Base-by-base conservation (phyloP, 2,329 filamentous ascomycete species). In the Ceratocystis destructans region DNA sequence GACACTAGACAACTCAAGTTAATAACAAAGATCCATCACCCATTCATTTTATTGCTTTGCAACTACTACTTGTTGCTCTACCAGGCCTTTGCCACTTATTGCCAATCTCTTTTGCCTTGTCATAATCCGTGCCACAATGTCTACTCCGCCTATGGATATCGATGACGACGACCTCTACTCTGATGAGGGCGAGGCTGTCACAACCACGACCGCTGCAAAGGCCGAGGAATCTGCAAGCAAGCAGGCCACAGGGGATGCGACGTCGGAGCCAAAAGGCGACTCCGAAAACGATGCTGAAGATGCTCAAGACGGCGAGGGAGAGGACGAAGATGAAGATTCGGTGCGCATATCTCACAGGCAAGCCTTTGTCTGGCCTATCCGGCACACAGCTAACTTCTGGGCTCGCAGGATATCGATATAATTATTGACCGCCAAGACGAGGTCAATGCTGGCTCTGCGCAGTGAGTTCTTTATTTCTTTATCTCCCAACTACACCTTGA, bases 81-180 rank as follows among this genome's bases (percentile, higher is more conserved):
- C 5, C 2, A 55, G 7, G 20, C 55, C 7, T 8, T 15, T 15
- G 15, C 15, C 31, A 8, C 6, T 10, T 1, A 59, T 20, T n/a
- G 25, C 28, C n/a, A 17, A 22, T 37, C 28, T n/a, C 28, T 8
- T 37, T 20, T 31, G n/a, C 12, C 22, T 25, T 25, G 12, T 15
- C 20, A 53, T 5, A 28, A 37, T 37, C 2, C n/a, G 15, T 8
- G 17, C 55, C 53, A 64, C n/a, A 41, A 67, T 66, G 68, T 65
- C 62, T 57, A 55, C 61, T 57, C 64, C 64, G 17, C 59, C 69
- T 25, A 87, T 87, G 83, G 84, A 87, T 72, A 81, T 87, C 67
- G 84, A 87, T 74, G 84, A 87, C 70, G 84, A 86, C 70, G 84
- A 87, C 74, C 84, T 87, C 71, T 87, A 87, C 72, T 81, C 80